Percentiles rank a stretch among this genome's conserved stretches.
These are phyloP conservation scores for Rossbeevera mucosa DNA, from an alignment of 768 basidiomycete genomes.

Conservation along the genomic window DNA sequence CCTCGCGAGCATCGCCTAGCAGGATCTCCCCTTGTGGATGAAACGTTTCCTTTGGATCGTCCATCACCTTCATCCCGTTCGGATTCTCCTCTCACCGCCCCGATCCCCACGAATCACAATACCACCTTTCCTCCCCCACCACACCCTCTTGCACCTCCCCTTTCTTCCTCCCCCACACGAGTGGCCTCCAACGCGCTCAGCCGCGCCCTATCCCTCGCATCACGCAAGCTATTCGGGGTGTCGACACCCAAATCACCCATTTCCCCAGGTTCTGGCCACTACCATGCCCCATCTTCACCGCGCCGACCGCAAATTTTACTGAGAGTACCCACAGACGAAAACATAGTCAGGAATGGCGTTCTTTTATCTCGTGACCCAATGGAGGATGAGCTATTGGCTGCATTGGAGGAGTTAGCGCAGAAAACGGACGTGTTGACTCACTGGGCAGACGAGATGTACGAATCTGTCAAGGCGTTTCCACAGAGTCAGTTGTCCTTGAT, in stretches of 20 bases:
- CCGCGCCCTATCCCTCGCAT: constrained; percentile 73
- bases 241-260: constrained; percentile 35
- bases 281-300: constrained; percentile 50
- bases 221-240: constrained; percentile 75
- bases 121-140: constrained; percentile 70
- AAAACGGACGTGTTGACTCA: constrained; percentile 92
- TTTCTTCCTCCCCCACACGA: constrained; percentile 66
- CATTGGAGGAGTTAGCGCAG: constrained; percentile 87
- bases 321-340: constrained; percentile 34
- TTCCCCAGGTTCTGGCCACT: constrained; percentile 35
- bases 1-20: constrained; percentile 51
- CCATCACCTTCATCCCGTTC: constrained; percentile 25
- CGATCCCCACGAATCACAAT: constrained; percentile 24
- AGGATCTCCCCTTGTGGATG: constrained; percentile 48
- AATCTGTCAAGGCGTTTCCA: constrained; percentile 78
- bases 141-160: constrained; percentile 44
- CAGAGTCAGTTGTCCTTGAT: constrained; percentile 55
- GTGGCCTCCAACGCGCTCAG: constrained; percentile 71
- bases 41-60: constrained; percentile 36
- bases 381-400: constrained; percentile 78
- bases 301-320: constrained; percentile 52
- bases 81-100: constrained; percentile 20
- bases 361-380: constrained; percentile 52
- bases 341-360: constrained; percentile 22
- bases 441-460: constrained; percentile 94